Conservation (phyloP, 352 stramenopile genomes). For the Phytophthora cryptogea region DNA sequence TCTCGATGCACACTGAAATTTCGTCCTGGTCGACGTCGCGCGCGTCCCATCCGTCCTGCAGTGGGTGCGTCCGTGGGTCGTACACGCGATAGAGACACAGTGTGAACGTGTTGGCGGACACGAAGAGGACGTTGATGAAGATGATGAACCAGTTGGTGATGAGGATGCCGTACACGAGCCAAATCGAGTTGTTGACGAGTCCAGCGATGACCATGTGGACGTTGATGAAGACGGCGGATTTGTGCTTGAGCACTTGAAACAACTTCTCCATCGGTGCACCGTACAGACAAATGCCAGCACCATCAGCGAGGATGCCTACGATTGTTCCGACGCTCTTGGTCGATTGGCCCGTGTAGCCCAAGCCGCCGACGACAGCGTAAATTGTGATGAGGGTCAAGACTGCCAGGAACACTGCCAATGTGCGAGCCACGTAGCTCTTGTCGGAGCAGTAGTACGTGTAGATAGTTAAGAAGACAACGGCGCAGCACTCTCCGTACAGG, state of each 20-base stretch:
- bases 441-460: conserved; percentile 43
- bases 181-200: conserved; percentile 50
- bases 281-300: conserved; percentile 50
- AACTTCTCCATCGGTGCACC: conserved; percentile 47
- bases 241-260: conserved; percentile 42
- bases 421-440: conserved; percentile 30
- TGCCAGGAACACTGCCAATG: conserved; percentile 24
- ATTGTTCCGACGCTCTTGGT: conserved; percentile 27
- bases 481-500: conserved; percentile 39
- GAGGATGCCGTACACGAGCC: conserved; percentile 37
- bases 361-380: conserved; percentile 43
- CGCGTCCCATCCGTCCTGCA: conserved; percentile 22
- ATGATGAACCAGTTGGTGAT: conserved; percentile 45
- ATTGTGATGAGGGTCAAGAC: conserved; percentile 36
- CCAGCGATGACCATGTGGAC: conserved; percentile 55
- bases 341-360: conserved; percentile 39
- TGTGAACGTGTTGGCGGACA: conserved; percentile 34
- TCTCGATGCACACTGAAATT: conserved; percentile 23
- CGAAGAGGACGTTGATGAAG: conserved; percentile 36
- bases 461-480: conserved; percentile 39
- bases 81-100: conserved; percentile 37
- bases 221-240: conserved; percentile 54
- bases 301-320: conserved; percentile 34
- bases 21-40: conserved; percentile 16
- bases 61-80: conserved; percentile 35